Conservation (phyloP, 2,329 filamentous ascomycete species). For the Rachicladosporium sp. region DNA sequence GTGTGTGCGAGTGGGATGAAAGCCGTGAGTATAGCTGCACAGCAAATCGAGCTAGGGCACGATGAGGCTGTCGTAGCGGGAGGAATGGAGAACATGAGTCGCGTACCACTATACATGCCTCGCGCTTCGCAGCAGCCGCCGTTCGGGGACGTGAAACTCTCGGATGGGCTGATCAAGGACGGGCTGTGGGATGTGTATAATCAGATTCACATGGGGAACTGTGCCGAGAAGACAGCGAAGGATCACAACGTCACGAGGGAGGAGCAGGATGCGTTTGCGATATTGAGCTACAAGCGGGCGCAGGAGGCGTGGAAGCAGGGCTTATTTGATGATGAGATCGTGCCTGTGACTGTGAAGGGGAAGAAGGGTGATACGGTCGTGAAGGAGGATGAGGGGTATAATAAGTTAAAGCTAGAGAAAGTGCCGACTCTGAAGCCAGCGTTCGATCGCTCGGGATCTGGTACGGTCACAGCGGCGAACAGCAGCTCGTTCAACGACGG, state of each 20-base stretch:
- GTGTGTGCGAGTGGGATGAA: conserved; percentile 94
- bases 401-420: conserved; percentile 78
- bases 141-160: conserved; percentile 76
- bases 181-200: conserved; percentile 95
- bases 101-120: conserved; percentile 80
- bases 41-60: conserved; percentile 86
- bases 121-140: conserved; percentile 70
- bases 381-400: conserved; percentile 76
- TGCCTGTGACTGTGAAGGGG: conserved; percentile 70
- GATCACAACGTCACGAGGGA: conserved; percentile 69
- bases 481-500: conserved; percentile 91
- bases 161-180: conserved; percentile 89
- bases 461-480: conserved; percentile 89
- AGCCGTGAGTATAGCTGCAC: conserved; percentile 76
- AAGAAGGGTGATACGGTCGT: conserved; percentile 74
- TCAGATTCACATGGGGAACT: conserved; percentile 95
- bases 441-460: conserved; percentile 73
- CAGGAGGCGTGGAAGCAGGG: conserved; percentile 78
- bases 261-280: conserved; percentile 83
- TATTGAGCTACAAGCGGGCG: conserved; percentile 76
- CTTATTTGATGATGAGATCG: conserved; percentile 80
- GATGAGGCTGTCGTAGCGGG: conserved; percentile 82
- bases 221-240: conserved; percentile 88
- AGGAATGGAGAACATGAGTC: conserved; percentile 97
- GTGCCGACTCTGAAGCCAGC: conserved; percentile 78